Conservation (phyloP, 2,329 filamentous ascomycete genomes). For the Alternaria sp. region DNA sequence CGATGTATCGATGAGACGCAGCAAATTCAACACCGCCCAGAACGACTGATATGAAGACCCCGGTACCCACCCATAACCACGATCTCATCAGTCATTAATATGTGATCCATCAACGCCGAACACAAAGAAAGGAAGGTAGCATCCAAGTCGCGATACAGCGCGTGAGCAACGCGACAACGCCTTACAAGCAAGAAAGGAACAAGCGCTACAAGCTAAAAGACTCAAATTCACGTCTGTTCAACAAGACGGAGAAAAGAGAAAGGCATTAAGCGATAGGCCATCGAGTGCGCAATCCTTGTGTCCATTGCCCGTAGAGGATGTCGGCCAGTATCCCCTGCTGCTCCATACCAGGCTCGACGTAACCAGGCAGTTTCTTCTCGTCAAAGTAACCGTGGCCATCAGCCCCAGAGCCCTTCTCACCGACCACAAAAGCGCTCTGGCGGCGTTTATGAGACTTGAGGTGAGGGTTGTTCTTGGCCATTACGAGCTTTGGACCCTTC, state of each 20-base stretch:
- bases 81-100: background rate
- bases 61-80: background rate
- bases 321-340: slow-evolving; percentile 89
- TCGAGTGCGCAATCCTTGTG: slow-evolving; percentile 72
- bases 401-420: slow-evolving; percentile 55
- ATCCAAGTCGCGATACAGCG: background rate
- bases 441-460: slow-evolving; percentile 74
- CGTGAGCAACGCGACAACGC: background rate
- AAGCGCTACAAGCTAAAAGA: background rate
- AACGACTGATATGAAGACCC: background rate
- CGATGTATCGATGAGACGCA: background rate
- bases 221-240: background rate
- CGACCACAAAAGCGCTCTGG: slow-evolving; percentile 44
- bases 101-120: background rate
- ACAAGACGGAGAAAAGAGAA: background rate
- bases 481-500: slow-evolving; percentile 69
- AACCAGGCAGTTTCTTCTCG: slow-evolving; percentile 63
- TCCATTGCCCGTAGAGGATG: slow-evolving; percentile 89
- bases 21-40: background rate
- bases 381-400: slow-evolving; percentile 41
- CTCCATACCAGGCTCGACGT: slow-evolving; percentile 78
- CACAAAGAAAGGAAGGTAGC: background rate
- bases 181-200: background rate
- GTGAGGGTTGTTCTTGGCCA: slow-evolving; percentile 84
- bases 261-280: slow-evolving; percentile 46